These are phyloP conservation scores for Trametes cingulata DNA, from an alignment of 768 basidiomycete species.

Conservation along the genomic window DNA sequence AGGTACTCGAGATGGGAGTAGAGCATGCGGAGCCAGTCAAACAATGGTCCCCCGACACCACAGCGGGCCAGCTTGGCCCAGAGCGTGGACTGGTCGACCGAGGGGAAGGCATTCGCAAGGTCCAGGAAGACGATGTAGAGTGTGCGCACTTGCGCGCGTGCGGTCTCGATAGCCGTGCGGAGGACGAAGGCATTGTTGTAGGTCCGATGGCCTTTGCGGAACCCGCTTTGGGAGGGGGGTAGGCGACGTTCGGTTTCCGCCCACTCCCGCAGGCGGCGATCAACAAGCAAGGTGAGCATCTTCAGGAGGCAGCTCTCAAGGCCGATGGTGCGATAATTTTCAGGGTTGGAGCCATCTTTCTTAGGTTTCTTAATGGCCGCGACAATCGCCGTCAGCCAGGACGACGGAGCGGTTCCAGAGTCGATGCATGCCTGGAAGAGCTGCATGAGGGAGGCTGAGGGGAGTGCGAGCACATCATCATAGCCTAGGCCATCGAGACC, in stretches of 20 bases:
- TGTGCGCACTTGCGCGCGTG: conserved; percentile 4
- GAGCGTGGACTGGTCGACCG: conserved; percentile 33
- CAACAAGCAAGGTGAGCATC: conserved; percentile 28
- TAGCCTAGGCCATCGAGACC: not conserved
- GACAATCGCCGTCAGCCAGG: not conserved
- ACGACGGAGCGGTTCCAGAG: not conserved
- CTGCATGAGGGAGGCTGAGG: not conserved
- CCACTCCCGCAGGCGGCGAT: conserved; percentile 23
- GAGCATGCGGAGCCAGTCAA: conserved; percentile 7
- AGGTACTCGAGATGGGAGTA: not conserved
- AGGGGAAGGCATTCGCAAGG: conserved; percentile 39
- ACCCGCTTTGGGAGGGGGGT: conserved; percentile 36
- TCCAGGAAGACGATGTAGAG: conserved; percentile 29
- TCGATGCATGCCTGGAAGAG: not conserved
- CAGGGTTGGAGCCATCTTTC: conserved; percentile 20
- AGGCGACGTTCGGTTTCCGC: conserved; percentile 24
- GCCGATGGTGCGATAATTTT: conserved; percentile 32
- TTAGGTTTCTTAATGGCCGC: conserved; percentile 15
- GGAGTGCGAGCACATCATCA: not conserved
- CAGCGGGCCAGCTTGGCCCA: conserved; percentile 33
- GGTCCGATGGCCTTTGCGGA: conserved; percentile 29
- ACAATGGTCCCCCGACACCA: conserved; percentile 24
- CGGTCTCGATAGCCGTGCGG: conserved; percentile 24
- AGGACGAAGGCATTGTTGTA: conserved; percentile 33
- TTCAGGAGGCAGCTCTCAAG: conserved; percentile 34